A percentile compares a stretch with the other conserved stretches of the same genome.
Evolutionary conservation across 176 grass and related monocot species (phyloP).

Genomic region (Oryza officinalis): DNA sequence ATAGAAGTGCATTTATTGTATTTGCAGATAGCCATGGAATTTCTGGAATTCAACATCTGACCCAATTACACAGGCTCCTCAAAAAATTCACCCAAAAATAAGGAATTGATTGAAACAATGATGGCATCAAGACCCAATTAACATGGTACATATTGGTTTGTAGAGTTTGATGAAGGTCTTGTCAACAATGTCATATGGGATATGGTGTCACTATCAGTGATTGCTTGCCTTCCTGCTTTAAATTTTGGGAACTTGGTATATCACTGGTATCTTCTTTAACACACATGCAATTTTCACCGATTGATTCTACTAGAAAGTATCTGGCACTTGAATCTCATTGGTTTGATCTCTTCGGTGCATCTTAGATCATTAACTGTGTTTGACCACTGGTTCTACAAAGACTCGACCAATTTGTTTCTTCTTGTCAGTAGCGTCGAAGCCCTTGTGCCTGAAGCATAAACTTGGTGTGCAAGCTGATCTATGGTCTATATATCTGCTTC

Average conservation of each 20-base stretch:
- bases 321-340: not conserved
- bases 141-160: not conserved
- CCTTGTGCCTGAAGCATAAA: not conserved
- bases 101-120: not conserved
- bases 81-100: not conserved
- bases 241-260: not conserved
- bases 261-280: not conserved
- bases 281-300: not conserved
- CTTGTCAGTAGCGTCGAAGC: not conserved
- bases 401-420: not conserved
- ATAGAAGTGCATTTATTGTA: not conserved
- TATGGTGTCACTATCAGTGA: not conserved
- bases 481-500: not conserved
- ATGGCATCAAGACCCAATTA: not conserved
- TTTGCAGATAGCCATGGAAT: not conserved
- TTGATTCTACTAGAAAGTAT: not conserved
- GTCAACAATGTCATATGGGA: not conserved
- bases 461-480: not conserved
- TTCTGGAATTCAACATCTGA: not conserved
- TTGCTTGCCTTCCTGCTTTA: not conserved
- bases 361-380: not conserved
- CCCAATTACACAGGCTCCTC: not conserved
- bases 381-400: not conserved
- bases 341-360: not conserved
- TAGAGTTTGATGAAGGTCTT: not conserved